Base-by-base conservation (phyloP, 2,329 filamentous ascomycete species). In the Microsporum audouinii region DNA sequence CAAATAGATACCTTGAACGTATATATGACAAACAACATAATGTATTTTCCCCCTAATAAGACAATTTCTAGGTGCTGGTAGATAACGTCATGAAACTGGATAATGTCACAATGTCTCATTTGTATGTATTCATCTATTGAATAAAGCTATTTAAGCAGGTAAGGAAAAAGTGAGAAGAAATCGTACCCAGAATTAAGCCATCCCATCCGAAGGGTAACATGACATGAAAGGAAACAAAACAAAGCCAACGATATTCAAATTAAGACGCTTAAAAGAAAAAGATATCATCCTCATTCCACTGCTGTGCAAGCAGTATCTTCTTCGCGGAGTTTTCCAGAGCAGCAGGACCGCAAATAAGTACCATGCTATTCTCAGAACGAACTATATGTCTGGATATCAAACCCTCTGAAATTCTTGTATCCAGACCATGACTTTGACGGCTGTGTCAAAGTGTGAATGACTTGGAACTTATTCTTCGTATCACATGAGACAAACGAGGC, bases 371-470 rank as follows among this genome's bases (percentile, higher is more conserved):
- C 8, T 36, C 29, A 3, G 33, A 38, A 6, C 33, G 51, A 33
- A 33, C 31, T 6, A 59, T 33, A 29, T 58, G 47, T 31, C 49
- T 41, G 17, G 58, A 33, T 34, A 61, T 14, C 41, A 61, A 45
- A 17, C 43, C 34, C 12, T 51, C 77, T 8, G 82, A 82, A 66
- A 96, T 84, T 27, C 88, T 75, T 80, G 36, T 82, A 69, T 0
- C 90, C 91, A 0, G 72, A 75, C 91, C 91, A 96, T 0, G 75
- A 73, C 0, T 83, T 79, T 0, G 78, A 73, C 0, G 84, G 84
- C 58, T 84, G 77, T 1, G 84, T 88, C 33, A 96, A 79, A 0
- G 86, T 86, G 71, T 95, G 83, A 4, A 89, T 67, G 10, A 95
- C 70, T 61, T 79, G 81, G 65, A 84, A 89, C 66, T 80, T 80